phyloP scores from a whole-genome alignment of 495 filamentous ascomycete species.

The Astrothelium macrocarpum region DNA sequence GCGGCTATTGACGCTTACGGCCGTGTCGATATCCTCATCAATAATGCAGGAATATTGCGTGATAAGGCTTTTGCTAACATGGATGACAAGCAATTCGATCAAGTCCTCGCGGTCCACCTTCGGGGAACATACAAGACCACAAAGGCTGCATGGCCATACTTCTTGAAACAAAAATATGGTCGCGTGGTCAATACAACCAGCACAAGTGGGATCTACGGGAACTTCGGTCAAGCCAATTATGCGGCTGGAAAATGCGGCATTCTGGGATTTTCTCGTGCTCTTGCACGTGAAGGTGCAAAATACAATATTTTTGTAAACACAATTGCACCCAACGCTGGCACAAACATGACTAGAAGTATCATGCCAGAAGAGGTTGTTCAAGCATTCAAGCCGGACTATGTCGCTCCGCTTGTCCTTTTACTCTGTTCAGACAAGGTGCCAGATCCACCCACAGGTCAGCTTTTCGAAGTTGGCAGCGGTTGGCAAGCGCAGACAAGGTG shows the following conservation, averaged over 20 bases:
- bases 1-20: constrained; percentile 87
- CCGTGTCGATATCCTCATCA: constrained; percentile 87
- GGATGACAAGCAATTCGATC: constrained; percentile 89
- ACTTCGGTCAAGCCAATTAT: constrained; percentile 98
- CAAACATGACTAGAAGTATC: constrained; percentile 88
- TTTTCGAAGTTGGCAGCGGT: constrained; percentile 95
- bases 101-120: constrained; percentile 85
- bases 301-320: constrained; percentile 99
- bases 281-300: constrained; percentile 88
- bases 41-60: constrained; percentile 94
- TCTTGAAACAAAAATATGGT: constrained; percentile 98
- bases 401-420: constrained; percentile 82
- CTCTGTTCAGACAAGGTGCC: constrained; percentile 85
- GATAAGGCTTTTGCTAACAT: constrained; percentile 98
- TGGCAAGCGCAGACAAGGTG: constrained; percentile 89
- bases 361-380: constrained; percentile 97
- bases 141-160: constrained; percentile 96
- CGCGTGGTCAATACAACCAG: constrained; percentile 94
- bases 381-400: constrained; percentile 98
- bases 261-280: constrained; percentile 83
- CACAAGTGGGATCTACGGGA: constrained; percentile 96
- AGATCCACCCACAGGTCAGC: constrained; percentile 69
- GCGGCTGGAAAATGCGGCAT: constrained; percentile 92
- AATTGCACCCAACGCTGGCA: constrained; percentile 95
- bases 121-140: constrained; percentile 94